Evolutionary conservation across 768 basidiomycete genomes (phyloP).

Genomic region (Cyclocybe aegerita): DNA sequence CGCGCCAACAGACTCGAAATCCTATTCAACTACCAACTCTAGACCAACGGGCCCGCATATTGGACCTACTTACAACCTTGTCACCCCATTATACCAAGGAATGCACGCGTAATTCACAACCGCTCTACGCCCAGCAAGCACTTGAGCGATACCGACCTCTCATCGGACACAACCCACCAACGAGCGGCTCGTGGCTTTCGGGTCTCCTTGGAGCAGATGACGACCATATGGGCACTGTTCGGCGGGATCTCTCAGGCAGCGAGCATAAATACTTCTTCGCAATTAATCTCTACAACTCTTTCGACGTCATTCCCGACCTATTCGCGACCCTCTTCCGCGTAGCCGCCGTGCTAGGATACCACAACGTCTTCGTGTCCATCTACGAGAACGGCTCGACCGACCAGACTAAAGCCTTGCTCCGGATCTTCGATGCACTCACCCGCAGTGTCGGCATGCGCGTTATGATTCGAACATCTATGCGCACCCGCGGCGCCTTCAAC

Average conservation of each 20-base stretch:
- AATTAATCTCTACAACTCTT: slow-evolving; percentile 99
- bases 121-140: slow-evolving; percentile 82
- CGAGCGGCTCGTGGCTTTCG: slow-evolving; percentile 60
- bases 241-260: slow-evolving; percentile 39
- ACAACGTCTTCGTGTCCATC: slow-evolving; percentile 97
- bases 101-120: slow-evolving; percentile 84
- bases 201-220: slow-evolving; percentile 43
- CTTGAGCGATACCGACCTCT: slow-evolving; percentile 82
- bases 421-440: slow-evolving; percentile 93
- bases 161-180: slow-evolving; percentile 70
- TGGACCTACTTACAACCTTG: slow-evolving; percentile 84
- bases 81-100: slow-evolving; percentile 92
- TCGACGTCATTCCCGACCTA: slow-evolving; percentile 96
- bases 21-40: slow-evolving; percentile 74
- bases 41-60: slow-evolving; percentile 81
- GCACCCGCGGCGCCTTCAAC: slow-evolving; percentile 94
- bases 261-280: slow-evolving; percentile 99
- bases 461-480: slow-evolving; percentile 88
- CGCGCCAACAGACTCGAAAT: slow-evolving; percentile 55
- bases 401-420: slow-evolving; percentile 95
- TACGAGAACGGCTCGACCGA: slow-evolving; percentile 99
- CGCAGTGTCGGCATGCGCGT: slow-evolving; percentile 89
- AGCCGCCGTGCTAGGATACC: slow-evolving; percentile 88
- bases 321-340: slow-evolving; percentile 96
- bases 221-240: slow-evolving; percentile 36